A percentile compares a stretch with the other conserved stretches of the same genome.
Conservation (phyloP, 2,329 filamentous ascomycete species). For the Colletotrichum liriopes region DNA sequence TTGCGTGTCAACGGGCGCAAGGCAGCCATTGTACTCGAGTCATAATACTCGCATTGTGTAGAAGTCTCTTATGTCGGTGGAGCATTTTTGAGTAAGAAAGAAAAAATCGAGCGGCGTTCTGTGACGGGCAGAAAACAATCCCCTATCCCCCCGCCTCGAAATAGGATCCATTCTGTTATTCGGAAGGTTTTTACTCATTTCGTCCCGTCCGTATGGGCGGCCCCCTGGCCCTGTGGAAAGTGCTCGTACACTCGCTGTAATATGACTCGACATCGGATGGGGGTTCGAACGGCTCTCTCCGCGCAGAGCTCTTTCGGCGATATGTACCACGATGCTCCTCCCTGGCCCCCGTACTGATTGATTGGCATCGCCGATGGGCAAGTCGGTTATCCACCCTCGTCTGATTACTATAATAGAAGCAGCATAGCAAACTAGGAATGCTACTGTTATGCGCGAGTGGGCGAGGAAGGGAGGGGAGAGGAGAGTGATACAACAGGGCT, state of each 20-base stretch:
- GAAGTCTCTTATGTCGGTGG: constrained; percentile 10
- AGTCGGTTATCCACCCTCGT: not conserved
- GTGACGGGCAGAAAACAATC: constrained; percentile 9
- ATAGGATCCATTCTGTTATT: not conserved
- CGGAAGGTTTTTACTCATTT: not conserved
- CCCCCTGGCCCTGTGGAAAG: not conserved
- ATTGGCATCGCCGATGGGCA: constrained; percentile 2
- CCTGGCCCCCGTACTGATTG: not conserved
- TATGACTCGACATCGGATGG: not conserved
- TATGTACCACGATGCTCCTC: not conserved
- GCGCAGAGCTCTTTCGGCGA: not conserved
- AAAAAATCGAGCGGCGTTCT: constrained; percentile 6
- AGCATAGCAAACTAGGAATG: not conserved
- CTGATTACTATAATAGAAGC: not conserved
- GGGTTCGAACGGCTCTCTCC: not conserved
- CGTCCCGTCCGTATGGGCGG: not conserved
- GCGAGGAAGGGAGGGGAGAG: not conserved
- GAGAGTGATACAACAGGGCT: not conserved
- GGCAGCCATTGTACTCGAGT: constrained; percentile 40
- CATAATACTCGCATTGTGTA: constrained; percentile 41
- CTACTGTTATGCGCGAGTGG: not conserved
- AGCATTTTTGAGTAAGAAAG: constrained; percentile 11
- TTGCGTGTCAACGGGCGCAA: constrained; percentile 12
- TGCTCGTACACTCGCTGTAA: constrained; percentile 6
- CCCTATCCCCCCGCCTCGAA: not conserved